Evolutionary conservation across 1,284 basidiomycete genomes (phyloP).

Genomic region (Ustilago crameri): DNA sequence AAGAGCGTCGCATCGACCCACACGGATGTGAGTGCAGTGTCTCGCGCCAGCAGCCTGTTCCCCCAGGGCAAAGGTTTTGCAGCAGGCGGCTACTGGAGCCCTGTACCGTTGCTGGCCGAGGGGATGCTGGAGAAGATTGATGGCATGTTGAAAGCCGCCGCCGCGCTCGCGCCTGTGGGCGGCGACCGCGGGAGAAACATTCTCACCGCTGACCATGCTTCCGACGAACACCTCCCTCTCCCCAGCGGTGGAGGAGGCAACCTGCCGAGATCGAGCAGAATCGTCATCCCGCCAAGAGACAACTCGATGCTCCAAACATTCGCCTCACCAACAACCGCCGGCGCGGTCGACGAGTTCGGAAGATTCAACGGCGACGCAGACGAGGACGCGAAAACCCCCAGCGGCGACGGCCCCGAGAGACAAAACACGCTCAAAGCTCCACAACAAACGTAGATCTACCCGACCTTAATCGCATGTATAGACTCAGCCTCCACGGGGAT

Average conservation of each 20-base stretch:
- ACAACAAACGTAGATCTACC: neutral
- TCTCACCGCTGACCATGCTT: conserved; percentile 21
- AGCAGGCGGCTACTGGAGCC: conserved; percentile 56
- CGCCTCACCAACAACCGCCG: neutral
- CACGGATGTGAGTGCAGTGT: conserved; percentile 21
- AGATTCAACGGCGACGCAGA: conserved; percentile 3
- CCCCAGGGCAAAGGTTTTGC: conserved; percentile 56
- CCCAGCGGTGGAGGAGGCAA: neutral
- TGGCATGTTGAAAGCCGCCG: conserved; percentile 28
- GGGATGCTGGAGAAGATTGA: conserved; percentile 50
- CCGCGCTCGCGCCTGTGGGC: conserved; percentile 8
- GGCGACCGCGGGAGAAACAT: conserved; percentile 20
- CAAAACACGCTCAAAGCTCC: conserved; percentile 25
- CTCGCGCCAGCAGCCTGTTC: conserved; percentile 47
- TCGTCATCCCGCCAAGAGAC: conserved; percentile 38
- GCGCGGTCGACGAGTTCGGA: conserved; percentile 17
- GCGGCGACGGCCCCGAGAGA: conserved; percentile 18
- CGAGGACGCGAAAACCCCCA: conserved; percentile 27
- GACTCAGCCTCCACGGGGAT: too few species aligned
- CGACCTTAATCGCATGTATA: too few species aligned
- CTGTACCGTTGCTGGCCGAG: conserved; percentile 56
- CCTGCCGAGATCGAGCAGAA: conserved; percentile 14
- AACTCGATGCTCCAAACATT: conserved; percentile 18
- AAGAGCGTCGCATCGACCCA: conserved; percentile 27
- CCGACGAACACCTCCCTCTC: conserved; percentile 19